phyloP scores from a whole-genome alignment of 306 rosid genomes.

The Sicyos baderoa region DNA sequence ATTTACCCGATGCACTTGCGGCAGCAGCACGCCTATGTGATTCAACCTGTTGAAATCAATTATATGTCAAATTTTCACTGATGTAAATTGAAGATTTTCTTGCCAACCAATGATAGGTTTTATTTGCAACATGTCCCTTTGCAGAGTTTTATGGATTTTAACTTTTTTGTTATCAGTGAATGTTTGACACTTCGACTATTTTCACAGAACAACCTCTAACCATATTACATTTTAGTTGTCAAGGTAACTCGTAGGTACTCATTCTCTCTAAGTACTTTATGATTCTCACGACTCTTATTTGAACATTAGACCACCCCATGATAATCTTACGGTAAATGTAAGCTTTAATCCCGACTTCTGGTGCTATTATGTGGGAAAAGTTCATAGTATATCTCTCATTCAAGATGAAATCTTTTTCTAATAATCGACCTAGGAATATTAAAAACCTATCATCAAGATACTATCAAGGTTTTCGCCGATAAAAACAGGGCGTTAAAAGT shows the following conservation, averaged over 20 bases:
- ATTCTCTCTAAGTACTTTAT: too few relatives aligned
- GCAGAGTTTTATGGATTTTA: neutral
- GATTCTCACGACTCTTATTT: too few relatives aligned
- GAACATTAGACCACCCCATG: too few relatives aligned
- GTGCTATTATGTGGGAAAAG: neutral
- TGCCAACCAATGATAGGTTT: neutral
- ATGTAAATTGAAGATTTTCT: neutral
- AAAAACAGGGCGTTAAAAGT: too few relatives aligned
- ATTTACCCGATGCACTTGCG: slow-evolving; percentile 70
- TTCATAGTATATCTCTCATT: neutral
- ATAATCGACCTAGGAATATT: neutral
- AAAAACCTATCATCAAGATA: neutral
- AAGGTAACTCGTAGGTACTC: too few relatives aligned
- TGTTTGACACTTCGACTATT: neutral
- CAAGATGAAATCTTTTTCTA: neutral
- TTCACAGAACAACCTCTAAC: too few relatives aligned
- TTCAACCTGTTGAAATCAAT: slow-evolving; percentile 47
- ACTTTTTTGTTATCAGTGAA: too few relatives aligned
- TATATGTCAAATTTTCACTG: neutral
- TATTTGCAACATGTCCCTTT: neutral
- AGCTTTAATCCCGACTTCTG: too few relatives aligned
- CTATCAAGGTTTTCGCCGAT: neutral
- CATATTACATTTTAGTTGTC: too few relatives aligned
- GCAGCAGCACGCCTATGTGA: slow-evolving; percentile 87
- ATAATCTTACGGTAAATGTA: too few relatives aligned